A percentile compares a stretch with the other conserved stretches of the same genome.
Conservation (phyloP, 345 rosid species). For the Populus pruinosa region DNA sequence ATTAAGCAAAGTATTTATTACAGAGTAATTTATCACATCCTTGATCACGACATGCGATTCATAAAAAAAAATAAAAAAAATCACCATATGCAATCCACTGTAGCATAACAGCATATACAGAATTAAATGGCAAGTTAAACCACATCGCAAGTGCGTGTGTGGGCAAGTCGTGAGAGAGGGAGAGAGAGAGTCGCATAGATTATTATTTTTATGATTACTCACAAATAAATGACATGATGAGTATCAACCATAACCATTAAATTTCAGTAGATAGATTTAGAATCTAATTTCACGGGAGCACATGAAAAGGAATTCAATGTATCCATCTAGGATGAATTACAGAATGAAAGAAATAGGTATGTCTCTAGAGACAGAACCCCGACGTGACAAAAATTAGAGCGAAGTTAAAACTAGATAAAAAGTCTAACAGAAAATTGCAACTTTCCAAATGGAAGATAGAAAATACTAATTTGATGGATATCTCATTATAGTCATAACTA, state of each 20-base stretch:
- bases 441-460: neutral
- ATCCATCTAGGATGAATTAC: neutral
- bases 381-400: neutral
- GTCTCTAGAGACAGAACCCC: neutral
- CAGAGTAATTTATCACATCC: constrained; percentile 3
- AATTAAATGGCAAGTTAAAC: neutral
- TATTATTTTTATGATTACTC: neutral
- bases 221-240: neutral
- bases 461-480: neutral
- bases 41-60: neutral
- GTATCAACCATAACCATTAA: neutral
- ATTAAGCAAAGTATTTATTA: neutral
- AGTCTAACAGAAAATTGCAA: neutral
- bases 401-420: neutral
- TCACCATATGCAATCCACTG: too few relatives aligned
- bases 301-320: neutral
- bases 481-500: neutral
- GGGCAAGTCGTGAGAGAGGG: neutral
- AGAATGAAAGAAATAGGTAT: neutral
- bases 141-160: neutral
- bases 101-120: neutral
- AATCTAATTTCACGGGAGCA: neutral
- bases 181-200: neutral
- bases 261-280: neutral
- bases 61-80: neutral